Percentiles rank a stretch among this genome's conserved stretches.
phyloP scores from a whole-genome alignment of 352 stramenopile species.

The Pythium plurisporium region DNA sequence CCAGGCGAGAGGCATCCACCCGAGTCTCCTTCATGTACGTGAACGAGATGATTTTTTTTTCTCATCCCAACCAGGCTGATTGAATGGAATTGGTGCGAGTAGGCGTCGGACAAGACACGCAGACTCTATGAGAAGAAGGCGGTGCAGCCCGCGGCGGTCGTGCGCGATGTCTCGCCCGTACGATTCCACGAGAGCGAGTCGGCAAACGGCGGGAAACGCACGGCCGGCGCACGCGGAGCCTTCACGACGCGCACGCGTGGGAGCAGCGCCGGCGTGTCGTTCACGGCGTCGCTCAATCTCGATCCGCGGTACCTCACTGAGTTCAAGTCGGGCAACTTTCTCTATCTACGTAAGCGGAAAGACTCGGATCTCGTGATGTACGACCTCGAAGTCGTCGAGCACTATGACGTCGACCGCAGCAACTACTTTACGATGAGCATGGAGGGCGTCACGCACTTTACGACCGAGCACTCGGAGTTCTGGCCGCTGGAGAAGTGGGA shows the following conservation, averaged over 20 bases:
- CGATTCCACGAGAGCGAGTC: conserved; percentile 2
- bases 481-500: conserved; percentile 92
- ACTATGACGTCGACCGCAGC: conserved; percentile 73
- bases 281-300: conserved; percentile 73
- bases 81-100: neutral
- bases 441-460: conserved; percentile 91
- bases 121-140: conserved; percentile 30
- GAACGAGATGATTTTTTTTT: neutral
- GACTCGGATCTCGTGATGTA: conserved; percentile 78
- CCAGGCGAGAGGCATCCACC: conserved; percentile 30
- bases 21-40: conserved; percentile 39
- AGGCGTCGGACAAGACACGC: conserved; percentile 57
- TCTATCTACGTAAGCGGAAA: conserved; percentile 68
- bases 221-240: neutral
- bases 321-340: conserved; percentile 77
- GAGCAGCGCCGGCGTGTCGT: conserved; percentile 30
- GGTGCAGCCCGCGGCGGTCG: neutral
- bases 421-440: conserved; percentile 93
- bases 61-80: too few relatives aligned
- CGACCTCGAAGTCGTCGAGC: conserved; percentile 75
- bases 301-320: conserved; percentile 68
- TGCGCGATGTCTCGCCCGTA: conserved; percentile 17
- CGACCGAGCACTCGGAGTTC: conserved; percentile 84
- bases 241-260: neutral
- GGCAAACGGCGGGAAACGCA: neutral